phyloP scores from a whole-genome alignment of 345 rosid species.

The Syzygium grande region DNA sequence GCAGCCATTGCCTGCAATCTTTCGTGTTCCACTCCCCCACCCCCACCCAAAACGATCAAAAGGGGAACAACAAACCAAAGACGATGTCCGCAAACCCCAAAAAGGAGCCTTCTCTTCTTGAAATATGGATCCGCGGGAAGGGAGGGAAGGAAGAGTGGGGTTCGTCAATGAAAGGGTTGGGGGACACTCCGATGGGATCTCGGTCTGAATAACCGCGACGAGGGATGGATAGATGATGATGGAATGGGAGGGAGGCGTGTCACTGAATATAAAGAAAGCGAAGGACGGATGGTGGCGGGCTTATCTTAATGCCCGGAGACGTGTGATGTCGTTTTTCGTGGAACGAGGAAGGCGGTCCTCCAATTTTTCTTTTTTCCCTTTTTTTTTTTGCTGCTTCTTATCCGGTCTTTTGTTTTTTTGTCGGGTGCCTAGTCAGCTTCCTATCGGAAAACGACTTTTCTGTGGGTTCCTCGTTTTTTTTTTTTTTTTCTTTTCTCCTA shows the following conservation, averaged over 20 bases:
- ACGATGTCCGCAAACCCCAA: neutral
- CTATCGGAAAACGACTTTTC: neutral
- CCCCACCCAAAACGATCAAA: neutral
- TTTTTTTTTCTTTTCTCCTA: rapidly evolving
- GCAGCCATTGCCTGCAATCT: neutral
- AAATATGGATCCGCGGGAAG: neutral
- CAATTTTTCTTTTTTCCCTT: rapidly evolving
- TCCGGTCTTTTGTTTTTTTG: neutral
- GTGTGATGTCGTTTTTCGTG: neutral
- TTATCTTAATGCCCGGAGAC: neutral
- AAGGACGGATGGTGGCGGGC: neutral
- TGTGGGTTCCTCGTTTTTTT: neutral
- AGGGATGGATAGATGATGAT: neutral
- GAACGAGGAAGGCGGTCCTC: neutral
- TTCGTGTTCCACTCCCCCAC: neutral
- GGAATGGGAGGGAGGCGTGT: neutral
- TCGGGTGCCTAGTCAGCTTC: neutral
- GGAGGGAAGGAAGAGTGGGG: neutral
- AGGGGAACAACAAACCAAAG: neutral
- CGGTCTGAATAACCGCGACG: neutral
- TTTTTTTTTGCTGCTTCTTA: neutral
- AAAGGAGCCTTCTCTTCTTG: neutral
- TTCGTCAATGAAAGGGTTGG: neutral
- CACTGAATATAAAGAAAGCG: neutral
- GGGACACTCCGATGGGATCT: neutral